Base-by-base conservation (phyloP, 2,329 filamentous ascomycete genomes). In the Colletotrichum sp. region DNA sequence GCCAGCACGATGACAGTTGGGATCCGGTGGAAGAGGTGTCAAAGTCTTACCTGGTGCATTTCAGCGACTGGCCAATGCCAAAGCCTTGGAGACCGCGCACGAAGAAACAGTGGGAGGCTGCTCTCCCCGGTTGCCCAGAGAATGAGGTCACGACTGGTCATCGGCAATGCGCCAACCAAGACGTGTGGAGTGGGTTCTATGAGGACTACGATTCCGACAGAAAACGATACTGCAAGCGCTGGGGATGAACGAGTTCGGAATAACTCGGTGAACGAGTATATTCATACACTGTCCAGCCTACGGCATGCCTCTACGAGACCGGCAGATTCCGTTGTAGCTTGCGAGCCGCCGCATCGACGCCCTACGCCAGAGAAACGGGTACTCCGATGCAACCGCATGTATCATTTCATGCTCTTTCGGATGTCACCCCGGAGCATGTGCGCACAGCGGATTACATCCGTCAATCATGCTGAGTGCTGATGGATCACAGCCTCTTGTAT, bases 31-130 rank as follows among this genome's bases (percentile, higher is more conserved):
- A 81, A 38, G 86, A 87, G 2, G 85, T 90, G 68, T 87, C 87
- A 16, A 91, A 94, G 78, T 90, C 92, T 8, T 94, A 93, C 77
- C 87, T 93, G 7, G 85, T 95, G 3, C 93, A 95, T 81, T 95
- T 94, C 81, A 93, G 90, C 14, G 93, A 95, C 79, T 94, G 91
- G 91, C 93, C 93, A 1, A 78, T 94, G 7, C 92, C 92, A 1
- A 95, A 95, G 74, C 87, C 87, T 1, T 89, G 88, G 87, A n/a
- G 24, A 61, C 34, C 71, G 24, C 61, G 34, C 28, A 59, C 71
- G 10, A 38, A 62, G 5, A 61, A 48, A 28, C 61, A 76, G 56
- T 76, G 74, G 74, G 48, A 58, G 28, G 74, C 74, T 18, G 74
- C 71, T 9, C 34, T 74, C 52, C 74, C 74, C 21, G 55, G 55